Evolutionary conservation across 1,284 basidiomycete species (phyloP).

Genomic region (Stygiomarasmius scandens): DNA sequence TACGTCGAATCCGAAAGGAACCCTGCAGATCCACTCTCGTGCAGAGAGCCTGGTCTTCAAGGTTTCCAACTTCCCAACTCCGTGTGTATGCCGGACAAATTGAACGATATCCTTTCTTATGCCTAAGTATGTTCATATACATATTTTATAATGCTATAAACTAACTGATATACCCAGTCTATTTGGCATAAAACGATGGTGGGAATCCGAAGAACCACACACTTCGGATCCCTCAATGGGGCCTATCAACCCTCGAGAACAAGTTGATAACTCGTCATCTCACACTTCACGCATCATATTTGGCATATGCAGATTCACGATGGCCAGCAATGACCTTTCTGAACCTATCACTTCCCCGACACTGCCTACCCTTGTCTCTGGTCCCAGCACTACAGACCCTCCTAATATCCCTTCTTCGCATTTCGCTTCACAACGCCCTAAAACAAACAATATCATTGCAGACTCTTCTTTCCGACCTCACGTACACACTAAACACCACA

Average conservation of each 20-base stretch:
- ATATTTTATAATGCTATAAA: neutral
- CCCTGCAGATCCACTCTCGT: slow-evolving; percentile 37
- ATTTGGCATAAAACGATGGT: neutral
- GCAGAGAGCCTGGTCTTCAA: slow-evolving; percentile 20
- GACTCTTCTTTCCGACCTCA: neutral
- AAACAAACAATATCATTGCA: neutral
- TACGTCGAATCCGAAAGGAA: slow-evolving; percentile 35
- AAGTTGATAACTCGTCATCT: too few species aligned
- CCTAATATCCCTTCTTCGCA: neutral
- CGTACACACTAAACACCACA: neutral
- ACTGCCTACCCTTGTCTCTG: neutral
- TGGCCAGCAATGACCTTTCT: too few species aligned
- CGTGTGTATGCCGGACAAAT: slow-evolving; percentile 24
- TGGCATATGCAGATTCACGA: too few species aligned
- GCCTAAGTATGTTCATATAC: slow-evolving; percentile 2
- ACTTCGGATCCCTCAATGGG: too few species aligned
- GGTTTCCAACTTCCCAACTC: slow-evolving; percentile 6
- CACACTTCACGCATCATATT: too few species aligned
- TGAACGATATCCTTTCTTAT: slow-evolving; percentile 18
- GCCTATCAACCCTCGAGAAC: too few species aligned
- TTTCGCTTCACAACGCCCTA: neutral
- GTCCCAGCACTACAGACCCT: neutral
- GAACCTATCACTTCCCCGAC: neutral
- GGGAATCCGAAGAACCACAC: too few species aligned
- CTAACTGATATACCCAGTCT: neutral